phyloP scores from a whole-genome alignment of 805 yeast genomes.

The Teunomyces kruisii region DNA sequence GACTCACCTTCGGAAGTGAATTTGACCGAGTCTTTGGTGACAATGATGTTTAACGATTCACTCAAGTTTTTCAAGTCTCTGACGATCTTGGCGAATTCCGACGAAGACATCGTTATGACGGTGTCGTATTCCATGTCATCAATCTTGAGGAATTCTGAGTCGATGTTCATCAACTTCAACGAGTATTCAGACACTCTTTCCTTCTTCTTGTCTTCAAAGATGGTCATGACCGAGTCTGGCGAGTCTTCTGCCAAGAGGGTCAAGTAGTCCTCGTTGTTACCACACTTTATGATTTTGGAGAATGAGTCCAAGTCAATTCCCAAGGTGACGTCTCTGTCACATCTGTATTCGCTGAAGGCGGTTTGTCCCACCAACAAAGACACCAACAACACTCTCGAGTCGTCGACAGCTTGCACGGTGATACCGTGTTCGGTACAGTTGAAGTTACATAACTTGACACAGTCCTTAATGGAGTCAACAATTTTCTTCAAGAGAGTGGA shows the following conservation, averaged over 20 bases:
- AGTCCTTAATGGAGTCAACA: constrained; percentile 91
- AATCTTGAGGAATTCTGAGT: constrained; percentile 88
- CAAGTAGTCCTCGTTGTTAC: constrained; percentile 83
- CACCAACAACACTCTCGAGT: constrained; percentile 90
- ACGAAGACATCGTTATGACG: constrained; percentile 80
- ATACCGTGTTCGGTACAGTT: constrained; percentile 95
- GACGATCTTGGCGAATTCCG: constrained; percentile 85
- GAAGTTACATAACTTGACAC: constrained; percentile 93
- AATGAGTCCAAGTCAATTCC: constrained; percentile 90
- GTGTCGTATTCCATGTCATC: constrained; percentile 93
- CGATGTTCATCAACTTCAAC: constrained; percentile 92
- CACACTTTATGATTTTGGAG: constrained; percentile 85
- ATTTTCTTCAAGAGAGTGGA: constrained; percentile 89
- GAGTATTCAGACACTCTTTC: constrained; percentile 92
- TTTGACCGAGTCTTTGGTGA: constrained; percentile 89
- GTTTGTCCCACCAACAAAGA: constrained; percentile 84
- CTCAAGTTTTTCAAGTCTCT: constrained; percentile 84
- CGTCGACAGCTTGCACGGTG: constrained; percentile 96
- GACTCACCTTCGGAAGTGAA: constrained; percentile 90
- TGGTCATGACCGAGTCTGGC: constrained; percentile 67
- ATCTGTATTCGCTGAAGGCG: constrained; percentile 88
- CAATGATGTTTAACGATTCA: constrained; percentile 82
- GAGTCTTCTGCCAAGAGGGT: constrained; percentile 87
- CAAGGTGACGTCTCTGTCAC: constrained; percentile 89
- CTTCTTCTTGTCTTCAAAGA: constrained; percentile 87